phyloP scores from a whole-genome alignment of 176 grass and related monocot genomes.

The Paspalum vaginatum region DNA sequence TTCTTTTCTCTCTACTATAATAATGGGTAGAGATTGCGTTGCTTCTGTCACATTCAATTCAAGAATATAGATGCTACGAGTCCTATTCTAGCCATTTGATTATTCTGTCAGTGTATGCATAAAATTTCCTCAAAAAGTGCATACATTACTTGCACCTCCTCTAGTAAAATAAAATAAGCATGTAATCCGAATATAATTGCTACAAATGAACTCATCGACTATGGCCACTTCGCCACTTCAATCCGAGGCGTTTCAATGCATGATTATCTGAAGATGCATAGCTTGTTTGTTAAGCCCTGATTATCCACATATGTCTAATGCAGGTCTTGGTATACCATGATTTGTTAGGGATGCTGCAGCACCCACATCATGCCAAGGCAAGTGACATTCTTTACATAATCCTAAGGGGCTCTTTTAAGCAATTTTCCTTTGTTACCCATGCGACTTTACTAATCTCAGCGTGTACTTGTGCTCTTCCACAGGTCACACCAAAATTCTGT shows the following conservation, averaged over 20 bases:
- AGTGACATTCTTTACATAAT: not conserved
- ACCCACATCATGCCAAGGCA: constrained; percentile 91
- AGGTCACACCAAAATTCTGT: constrained; percentile 98
- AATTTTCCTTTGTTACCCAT: not conserved
- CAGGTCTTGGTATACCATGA: constrained; percentile 94
- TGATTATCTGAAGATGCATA: not conserved
- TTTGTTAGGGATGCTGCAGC: constrained; percentile 80
- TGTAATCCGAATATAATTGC: not conserved
- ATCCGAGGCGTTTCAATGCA: not conserved
- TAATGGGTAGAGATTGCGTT: not conserved
- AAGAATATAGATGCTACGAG: not conserved
- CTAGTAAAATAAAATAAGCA: too few relatives aligned
- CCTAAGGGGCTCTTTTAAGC: not conserved
- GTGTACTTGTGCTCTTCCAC: constrained; percentile 9
- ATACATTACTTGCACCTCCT: not conserved
- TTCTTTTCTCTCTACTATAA: not conserved
- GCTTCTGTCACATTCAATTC: constrained; percentile 11
- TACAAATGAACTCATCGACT: not conserved
- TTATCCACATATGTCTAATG: constrained; percentile 10
- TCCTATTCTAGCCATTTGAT: not conserved
- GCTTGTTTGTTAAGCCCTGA: not conserved
- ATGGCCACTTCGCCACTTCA: not conserved
- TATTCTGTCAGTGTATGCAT: not conserved
- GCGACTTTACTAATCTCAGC: not conserved
- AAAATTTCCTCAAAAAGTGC: not conserved